A percentile compares a stretch with the other conserved stretches of the same genome.
Conservation (phyloP, 495 filamentous ascomycete genomes). For the Xylaria grammica region DNA sequence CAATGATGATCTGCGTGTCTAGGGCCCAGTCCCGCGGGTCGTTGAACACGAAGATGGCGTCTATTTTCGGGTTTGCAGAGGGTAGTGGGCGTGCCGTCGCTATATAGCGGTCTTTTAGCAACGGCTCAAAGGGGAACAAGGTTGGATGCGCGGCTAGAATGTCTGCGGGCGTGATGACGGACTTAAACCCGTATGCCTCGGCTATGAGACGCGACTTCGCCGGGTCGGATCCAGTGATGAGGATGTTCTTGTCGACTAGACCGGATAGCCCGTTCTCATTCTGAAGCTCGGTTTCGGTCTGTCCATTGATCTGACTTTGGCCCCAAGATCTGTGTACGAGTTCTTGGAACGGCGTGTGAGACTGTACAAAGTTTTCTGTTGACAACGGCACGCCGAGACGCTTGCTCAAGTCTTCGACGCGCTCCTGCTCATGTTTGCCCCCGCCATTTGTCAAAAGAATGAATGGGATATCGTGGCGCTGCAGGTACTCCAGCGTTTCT, state of each 20-base stretch:
- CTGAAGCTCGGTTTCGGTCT: neutral
- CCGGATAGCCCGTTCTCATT: slow-evolving; percentile 19
- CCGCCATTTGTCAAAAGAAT: slow-evolving; percentile 91
- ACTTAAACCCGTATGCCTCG: slow-evolving; percentile 80
- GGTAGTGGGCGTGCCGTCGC: slow-evolving; percentile 67
- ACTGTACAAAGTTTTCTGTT: slow-evolving; percentile 74
- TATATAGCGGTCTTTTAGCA: slow-evolving; percentile 65
- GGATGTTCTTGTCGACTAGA: slow-evolving; percentile 71
- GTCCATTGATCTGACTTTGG: slow-evolving; percentile 5
- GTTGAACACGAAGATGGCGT: slow-evolving; percentile 87
- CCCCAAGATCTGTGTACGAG: slow-evolving; percentile 42
- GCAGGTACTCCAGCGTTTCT: slow-evolving; percentile 73
- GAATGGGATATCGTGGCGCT: slow-evolving; percentile 74
- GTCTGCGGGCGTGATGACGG: slow-evolving; percentile 85
- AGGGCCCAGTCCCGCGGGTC: slow-evolving; percentile 93
- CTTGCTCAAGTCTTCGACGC: slow-evolving; percentile 70
- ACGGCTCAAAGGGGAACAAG: slow-evolving; percentile 80
- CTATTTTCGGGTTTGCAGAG: slow-evolving; percentile 65
- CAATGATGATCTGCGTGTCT: slow-evolving; percentile 80
- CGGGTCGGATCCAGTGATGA: slow-evolving; percentile 82
- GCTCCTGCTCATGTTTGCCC: slow-evolving; percentile 74
- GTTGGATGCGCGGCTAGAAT: slow-evolving; percentile 72
- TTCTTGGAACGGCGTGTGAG: slow-evolving; percentile 78
- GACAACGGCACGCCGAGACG: slow-evolving; percentile 63
- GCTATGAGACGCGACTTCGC: slow-evolving; percentile 79